phyloP scores from a whole-genome alignment of 768 basidiomycete genomes.

The Mrakia frigida region DNA sequence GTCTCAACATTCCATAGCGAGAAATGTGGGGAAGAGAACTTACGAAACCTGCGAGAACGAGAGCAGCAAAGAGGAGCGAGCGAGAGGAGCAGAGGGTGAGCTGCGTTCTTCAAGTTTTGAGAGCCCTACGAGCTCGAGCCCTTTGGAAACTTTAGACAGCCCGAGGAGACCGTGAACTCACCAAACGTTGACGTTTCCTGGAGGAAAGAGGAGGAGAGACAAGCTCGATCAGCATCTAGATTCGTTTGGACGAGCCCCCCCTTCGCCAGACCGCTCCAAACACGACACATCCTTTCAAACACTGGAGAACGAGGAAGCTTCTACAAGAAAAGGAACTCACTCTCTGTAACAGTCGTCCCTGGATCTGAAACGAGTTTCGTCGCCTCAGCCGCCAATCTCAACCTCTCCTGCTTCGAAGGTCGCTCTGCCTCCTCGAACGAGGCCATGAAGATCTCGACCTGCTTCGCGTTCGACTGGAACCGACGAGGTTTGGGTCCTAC shows the following conservation, averaged over 20 bases:
- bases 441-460: conserved; percentile 5
- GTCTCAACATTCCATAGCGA: not conserved
- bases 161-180: not conserved
- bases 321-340: not conserved
- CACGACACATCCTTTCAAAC: not conserved
- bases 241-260: too few species aligned
- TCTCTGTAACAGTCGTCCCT: not conserved
- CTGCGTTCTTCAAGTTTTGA: too few species aligned
- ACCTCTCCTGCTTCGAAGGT: not conserved
- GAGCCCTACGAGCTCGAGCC: too few species aligned
- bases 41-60: too few species aligned
- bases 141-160: too few species aligned
- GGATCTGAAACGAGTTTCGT: not conserved
- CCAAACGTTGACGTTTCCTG: not conserved
- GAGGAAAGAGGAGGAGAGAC: too few species aligned
- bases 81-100: too few species aligned
- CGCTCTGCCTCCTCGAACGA: not conserved
- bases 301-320: not conserved
- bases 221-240: too few species aligned
- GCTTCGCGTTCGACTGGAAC: conserved; percentile 10
- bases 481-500: conserved; percentile 6
- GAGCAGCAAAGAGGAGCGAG: too few species aligned
- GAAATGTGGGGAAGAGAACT: too few species aligned
- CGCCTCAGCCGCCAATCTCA: not conserved
- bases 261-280: not conserved